phyloP scores from a whole-genome alignment of 1,284 basidiomycete species.

The Bjerkandera adusta region DNA sequence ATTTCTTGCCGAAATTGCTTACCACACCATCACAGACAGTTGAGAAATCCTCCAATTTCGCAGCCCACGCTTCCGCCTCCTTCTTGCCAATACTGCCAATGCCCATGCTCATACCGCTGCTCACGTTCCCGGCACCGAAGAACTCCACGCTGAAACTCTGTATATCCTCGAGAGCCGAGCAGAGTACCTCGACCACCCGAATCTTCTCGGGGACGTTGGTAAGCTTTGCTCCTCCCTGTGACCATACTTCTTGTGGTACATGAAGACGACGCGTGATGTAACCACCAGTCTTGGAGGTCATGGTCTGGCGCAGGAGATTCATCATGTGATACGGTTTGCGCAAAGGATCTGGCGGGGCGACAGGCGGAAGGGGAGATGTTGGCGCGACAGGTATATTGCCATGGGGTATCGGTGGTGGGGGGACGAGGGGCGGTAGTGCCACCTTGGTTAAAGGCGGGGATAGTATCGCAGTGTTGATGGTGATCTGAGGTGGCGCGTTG shows the following conservation, averaged over 20 bases:
- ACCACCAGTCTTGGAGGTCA: slow-evolving; percentile 80
- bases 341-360: slow-evolving; percentile 69
- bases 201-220: slow-evolving; percentile 82
- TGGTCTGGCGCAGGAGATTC: slow-evolving; percentile 75
- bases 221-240: slow-evolving; percentile 83
- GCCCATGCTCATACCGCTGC: slow-evolving; percentile 68
- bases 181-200: slow-evolving; percentile 77
- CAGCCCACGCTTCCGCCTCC: slow-evolving; percentile 71
- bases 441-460: slow-evolving; percentile 34
- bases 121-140: slow-evolving; percentile 76
- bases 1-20: slow-evolving; percentile 83
- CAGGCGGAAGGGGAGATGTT: slow-evolving; percentile 68
- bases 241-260: slow-evolving; percentile 90
- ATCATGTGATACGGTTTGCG: slow-evolving; percentile 91
- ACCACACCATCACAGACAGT: slow-evolving; percentile 83
- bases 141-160: slow-evolving; percentile 62
- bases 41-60: slow-evolving; percentile 69
- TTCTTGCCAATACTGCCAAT: slow-evolving; percentile 66
- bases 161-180: slow-evolving; percentile 74
- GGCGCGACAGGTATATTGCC: slow-evolving; percentile 68
- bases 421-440: slow-evolving; percentile 38
- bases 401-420: slow-evolving; percentile 49
- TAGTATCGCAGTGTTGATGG: slow-evolving; percentile 51
- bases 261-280: slow-evolving; percentile 88
- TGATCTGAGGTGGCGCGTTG: slow-evolving; percentile 42